Evolutionary conservation across 2,329 filamentous ascomycete genomes (phyloP).

Genomic region (Diaporthe ampelina): DNA sequence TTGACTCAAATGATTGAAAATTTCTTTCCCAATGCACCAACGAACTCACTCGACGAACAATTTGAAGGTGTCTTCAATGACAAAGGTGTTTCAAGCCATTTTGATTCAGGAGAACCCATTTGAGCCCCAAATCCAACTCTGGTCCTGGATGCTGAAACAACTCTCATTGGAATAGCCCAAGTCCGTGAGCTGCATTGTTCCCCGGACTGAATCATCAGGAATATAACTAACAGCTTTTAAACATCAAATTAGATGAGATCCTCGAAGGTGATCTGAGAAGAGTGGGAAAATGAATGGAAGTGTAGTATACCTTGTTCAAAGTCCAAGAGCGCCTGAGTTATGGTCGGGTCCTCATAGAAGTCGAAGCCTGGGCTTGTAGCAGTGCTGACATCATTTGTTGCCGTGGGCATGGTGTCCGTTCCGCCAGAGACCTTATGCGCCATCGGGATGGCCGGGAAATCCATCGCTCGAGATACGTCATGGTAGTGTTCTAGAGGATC

Average conservation of each 20-base stretch:
- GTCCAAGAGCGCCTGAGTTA: constrained; percentile 5
- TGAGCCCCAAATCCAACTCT: constrained; percentile 11
- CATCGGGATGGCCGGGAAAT: no score
- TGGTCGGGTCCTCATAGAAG: neutral
- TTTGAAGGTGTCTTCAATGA: no score
- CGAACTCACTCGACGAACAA: no score
- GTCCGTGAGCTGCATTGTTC: neutral
- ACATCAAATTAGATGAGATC: neutral
- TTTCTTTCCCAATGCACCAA: no score
- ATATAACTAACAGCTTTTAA: neutral
- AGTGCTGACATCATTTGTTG: neutral
- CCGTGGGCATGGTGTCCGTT: no score
- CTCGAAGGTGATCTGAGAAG: no score
- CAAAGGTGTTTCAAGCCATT: no score
- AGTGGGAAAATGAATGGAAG: no score
- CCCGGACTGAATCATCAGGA: neutral
- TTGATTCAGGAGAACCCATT: neutral
- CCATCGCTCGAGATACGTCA: no score
- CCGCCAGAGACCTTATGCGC: no score
- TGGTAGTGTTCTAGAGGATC: no score
- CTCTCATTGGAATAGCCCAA: neutral
- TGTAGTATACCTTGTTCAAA: constrained; percentile 15
- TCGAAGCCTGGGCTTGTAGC: neutral
- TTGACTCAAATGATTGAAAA: no score
- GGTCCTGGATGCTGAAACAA: constrained; percentile 13